Conservation (phyloP, 495 filamentous ascomycete genomes). For the Talaromyces stipitatus region DNA sequence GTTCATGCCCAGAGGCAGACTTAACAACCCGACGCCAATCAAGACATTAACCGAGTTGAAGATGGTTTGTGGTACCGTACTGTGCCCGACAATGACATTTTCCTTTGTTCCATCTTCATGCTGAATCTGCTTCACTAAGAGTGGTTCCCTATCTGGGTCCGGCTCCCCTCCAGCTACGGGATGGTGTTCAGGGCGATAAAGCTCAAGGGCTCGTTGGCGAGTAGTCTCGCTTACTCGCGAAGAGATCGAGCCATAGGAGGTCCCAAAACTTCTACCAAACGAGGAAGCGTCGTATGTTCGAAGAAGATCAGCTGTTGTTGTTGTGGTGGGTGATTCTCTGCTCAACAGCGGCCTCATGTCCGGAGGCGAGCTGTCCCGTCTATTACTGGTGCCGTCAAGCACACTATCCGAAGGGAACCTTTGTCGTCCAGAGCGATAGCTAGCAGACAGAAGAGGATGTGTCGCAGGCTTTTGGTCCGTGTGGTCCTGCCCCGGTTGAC, state of each 20-base stretch:
- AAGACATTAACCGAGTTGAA: constrained; percentile 97
- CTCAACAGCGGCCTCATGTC: constrained; percentile 21
- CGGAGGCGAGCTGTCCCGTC: constrained; percentile 4
- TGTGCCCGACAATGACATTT: constrained; percentile 78
- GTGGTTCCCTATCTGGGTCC: constrained; percentile 66
- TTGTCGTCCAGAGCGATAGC: neutral
- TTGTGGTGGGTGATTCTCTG: constrained; percentile 9
- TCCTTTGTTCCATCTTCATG: constrained; percentile 79
- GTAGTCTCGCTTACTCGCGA: constrained; percentile 61
- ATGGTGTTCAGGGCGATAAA: constrained; percentile 58
- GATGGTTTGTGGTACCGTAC: constrained; percentile 87
- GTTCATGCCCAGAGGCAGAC: constrained; percentile 80
- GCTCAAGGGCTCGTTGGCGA: constrained; percentile 60
- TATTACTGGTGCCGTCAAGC: neutral
- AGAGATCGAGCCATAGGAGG: constrained; percentile 69
- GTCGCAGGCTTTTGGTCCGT: neutral
- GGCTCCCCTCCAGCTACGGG: constrained; percentile 14
- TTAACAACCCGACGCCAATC: constrained; percentile 84
- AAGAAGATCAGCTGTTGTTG: constrained; percentile 48
- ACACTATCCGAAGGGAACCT: neutral
- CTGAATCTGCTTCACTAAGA: constrained; percentile 80
- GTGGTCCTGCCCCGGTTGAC: neutral
- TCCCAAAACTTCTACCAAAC: constrained; percentile 62
- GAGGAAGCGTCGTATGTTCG: constrained; percentile 58
- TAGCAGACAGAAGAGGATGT: neutral